Conservation (phyloP, 2,329 filamentous ascomycete genomes). For the Penicillium sp. region DNA sequence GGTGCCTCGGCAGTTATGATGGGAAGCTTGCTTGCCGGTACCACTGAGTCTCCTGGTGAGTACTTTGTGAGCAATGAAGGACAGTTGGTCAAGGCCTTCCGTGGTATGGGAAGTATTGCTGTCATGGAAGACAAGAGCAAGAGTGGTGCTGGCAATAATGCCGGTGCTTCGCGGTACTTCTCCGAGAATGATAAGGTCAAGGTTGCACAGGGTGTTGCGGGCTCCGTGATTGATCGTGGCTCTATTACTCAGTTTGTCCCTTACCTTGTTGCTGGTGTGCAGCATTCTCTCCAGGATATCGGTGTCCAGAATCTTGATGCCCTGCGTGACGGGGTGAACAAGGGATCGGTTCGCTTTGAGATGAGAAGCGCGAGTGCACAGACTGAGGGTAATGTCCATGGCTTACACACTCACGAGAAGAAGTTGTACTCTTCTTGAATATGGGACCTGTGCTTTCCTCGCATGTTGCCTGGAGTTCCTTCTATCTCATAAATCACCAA, state of each 20-base stretch:
- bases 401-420: conserved; percentile 98
- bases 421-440: conserved; percentile 75
- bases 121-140: conserved; percentile 99
- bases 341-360: conserved; percentile 84
- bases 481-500: background rate
- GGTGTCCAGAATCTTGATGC: conserved; percentile 77
- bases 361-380: conserved; percentile 90
- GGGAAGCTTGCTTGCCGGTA: conserved; percentile 94
- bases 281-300: conserved; percentile 96
- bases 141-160: conserved; percentile 74
- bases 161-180: conserved; percentile 96
- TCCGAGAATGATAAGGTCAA: conserved; percentile 93
- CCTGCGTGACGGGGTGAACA: conserved; percentile 71
- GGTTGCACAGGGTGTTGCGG: conserved; percentile 94
- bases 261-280: conserved; percentile 90
- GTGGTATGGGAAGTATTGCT: conserved; percentile 98
- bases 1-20: conserved; percentile 98
- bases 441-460: background rate
- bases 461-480: background rate
- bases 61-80: conserved; percentile 96
- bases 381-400: conserved; percentile 93
- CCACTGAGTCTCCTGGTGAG: conserved; percentile 93
- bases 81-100: conserved; percentile 98
- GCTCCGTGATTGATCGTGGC: conserved; percentile 58
- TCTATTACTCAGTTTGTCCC: conserved; percentile 94